Conservation (phyloP, 495 filamentous ascomycete genomes). For the Trichocladium uniseriatum region DNA sequence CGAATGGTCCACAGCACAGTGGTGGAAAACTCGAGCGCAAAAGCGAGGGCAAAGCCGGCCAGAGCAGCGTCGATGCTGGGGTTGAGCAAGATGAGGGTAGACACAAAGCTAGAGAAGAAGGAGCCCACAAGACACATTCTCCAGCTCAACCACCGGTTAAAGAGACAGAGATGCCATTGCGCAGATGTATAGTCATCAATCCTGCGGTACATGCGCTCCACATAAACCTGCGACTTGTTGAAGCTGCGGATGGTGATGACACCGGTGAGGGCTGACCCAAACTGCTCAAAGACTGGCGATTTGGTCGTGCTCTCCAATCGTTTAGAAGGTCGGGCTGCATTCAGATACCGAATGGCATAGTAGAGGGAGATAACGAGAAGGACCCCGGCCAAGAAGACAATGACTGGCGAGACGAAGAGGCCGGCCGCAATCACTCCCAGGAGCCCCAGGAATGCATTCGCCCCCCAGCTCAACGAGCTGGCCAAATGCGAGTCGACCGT, state of each 20-base stretch:
- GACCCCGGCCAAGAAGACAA: slow-evolving; percentile 48
- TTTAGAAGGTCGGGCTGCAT: slow-evolving; percentile 66
- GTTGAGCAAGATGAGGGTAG: slow-evolving; percentile 52
- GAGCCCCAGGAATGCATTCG: slow-evolving; percentile 43
- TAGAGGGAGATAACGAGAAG: slow-evolving; percentile 47
- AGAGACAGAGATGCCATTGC: slow-evolving; percentile 59
- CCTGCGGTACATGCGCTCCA: slow-evolving; percentile 54
- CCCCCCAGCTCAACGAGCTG: slow-evolving; percentile 47
- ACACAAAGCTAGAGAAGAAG: slow-evolving; percentile 56
- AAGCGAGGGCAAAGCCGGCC: slow-evolving; percentile 68
- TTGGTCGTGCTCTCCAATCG: slow-evolving; percentile 64
- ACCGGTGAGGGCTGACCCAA: slow-evolving; percentile 60
- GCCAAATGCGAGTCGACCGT: slow-evolving; percentile 57
- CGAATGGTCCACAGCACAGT: slow-evolving; percentile 52
- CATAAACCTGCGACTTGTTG: slow-evolving; percentile 52
- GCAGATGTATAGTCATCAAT: slow-evolving; percentile 56
- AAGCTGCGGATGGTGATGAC: slow-evolving; percentile 70
- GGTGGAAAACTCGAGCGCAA: slow-evolving; percentile 45
- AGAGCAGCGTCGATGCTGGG: slow-evolving; percentile 61
- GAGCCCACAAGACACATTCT: slow-evolving; percentile 62
- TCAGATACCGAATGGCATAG: slow-evolving; percentile 51
- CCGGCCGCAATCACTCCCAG: slow-evolving; percentile 52
- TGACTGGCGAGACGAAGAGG: slow-evolving; percentile 52
- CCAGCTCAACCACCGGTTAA: slow-evolving; percentile 67
- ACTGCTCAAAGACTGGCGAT: slow-evolving; percentile 69